Percentiles rank a stretch among this genome's conserved stretches.
Conservation (phyloP, 2,329 filamentous ascomycete species). For the Tetracladium maxilliforme region DNA sequence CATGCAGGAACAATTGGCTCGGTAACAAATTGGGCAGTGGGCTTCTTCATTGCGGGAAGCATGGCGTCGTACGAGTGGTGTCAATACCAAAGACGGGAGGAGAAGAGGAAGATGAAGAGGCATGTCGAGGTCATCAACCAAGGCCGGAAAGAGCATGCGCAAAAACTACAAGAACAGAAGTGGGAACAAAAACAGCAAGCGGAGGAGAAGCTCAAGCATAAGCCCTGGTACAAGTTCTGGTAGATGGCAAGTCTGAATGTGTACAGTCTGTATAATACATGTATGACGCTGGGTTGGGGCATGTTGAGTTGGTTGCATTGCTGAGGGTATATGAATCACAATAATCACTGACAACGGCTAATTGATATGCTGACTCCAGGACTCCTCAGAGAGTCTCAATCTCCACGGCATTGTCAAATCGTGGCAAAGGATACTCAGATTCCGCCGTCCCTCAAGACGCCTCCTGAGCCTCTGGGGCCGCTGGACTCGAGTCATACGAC, state of each 20-base stretch:
- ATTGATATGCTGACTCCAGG: neutral
- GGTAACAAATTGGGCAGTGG: conserved; percentile 66
- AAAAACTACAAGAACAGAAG: conserved; percentile 15
- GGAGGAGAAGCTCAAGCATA: conserved; percentile 24
- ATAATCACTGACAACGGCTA: neutral
- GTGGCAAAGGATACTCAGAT: neutral
- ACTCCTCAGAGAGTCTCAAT: conserved; percentile 10
- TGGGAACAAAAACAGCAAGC: conserved; percentile 23
- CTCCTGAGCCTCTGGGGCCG: too few relatives aligned
- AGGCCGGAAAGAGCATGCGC: conserved; percentile 36
- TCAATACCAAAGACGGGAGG: conserved; percentile 56
- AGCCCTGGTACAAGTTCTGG: conserved; percentile 3
- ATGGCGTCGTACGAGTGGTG: conserved; percentile 73
- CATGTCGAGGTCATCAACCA: conserved; percentile 71
- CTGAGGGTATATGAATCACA: neutral
- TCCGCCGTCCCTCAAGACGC: too few relatives aligned
- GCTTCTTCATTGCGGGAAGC: conserved; percentile 56
- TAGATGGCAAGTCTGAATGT: conserved; percentile 1
- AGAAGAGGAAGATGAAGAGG: conserved; percentile 71
- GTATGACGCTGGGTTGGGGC: neutral
- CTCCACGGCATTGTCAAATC: conserved; percentile 5
- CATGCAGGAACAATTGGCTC: neutral
- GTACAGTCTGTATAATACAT: conserved; percentile 3
- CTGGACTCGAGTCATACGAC: too few relatives aligned
- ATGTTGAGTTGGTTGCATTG: conserved; percentile 1